Base-by-base conservation (phyloP, 129 eudicot genomes). In the Helianthus tuberosus region DNA sequence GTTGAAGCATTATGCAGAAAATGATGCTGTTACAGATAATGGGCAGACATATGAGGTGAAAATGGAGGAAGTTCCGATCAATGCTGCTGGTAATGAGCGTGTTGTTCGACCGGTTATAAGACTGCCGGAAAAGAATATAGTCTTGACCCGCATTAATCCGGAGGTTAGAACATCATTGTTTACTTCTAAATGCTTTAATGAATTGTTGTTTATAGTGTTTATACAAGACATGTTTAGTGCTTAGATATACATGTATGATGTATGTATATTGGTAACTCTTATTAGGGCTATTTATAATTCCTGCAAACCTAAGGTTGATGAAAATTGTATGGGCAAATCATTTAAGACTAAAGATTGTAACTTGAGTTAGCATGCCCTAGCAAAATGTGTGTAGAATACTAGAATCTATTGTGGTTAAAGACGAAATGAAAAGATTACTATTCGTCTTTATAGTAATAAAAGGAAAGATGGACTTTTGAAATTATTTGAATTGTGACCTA, bases 71-170 rank as follows among this genome's bases (percentile, higher is more conserved):
- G 97, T 95, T 39, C 86, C 87, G 44, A 55, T 81, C 64, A 72
- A 78, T 63, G 85, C 91, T 68, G 96, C 87, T 43, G 87, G 93
- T 71, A 81, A 80, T 46, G 87, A 82, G 8, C 68, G 72, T 20
- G 79, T 91, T 64, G 74, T 95, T 76, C 90, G 99, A 71, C 99
- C 99, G 0, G 86, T 95, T 58, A 83, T 95, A 58, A 81, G 99
- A 50, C 78, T 95, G 68, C 94, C 82, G 0, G 99, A 95, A n/a
- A 91, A 81, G 76, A 88, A 87, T 73, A 29, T 89, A 15, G 96
- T 95, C 75, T 86, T 95, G 51, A 95, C 99, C 46, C 93, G 99
- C 15, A 95, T 95, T 54, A 95, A 91, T 79, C 99, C 99, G 1
- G 91, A 91, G 99, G 99, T 95, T 66, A 84, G 93, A 77, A 52